These are phyloP conservation scores for Quercus ilex DNA, from an alignment of 306 rosid genomes.

Conservation along the genomic window DNA sequence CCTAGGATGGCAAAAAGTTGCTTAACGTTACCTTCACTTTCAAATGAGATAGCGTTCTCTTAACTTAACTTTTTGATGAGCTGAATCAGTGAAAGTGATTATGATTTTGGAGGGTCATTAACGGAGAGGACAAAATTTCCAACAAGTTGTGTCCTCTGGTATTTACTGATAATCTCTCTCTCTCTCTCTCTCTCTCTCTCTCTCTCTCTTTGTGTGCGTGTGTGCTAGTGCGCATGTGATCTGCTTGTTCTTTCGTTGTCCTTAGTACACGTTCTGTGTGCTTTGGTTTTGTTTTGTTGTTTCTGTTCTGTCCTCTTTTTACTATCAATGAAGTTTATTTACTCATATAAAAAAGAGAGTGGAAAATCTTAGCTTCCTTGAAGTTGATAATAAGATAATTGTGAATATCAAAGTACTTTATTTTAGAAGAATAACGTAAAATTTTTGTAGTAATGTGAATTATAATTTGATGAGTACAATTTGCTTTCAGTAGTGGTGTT, in stretches of 20 bases:
- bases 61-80: background rate
- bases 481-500: background rate
- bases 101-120: background rate
- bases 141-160: background rate
- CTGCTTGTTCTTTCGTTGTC: too few species aligned
- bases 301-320: too few species aligned
- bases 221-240: background rate
- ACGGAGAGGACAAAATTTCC: background rate
- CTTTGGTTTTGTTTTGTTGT: too few species aligned
- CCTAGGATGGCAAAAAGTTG: background rate
- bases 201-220: background rate
- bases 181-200: too few species aligned
- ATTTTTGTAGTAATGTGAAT: background rate
- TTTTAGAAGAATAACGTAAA: background rate
- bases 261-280: too few species aligned
- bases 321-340: too few species aligned
- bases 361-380: too few species aligned
- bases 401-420: background rate
- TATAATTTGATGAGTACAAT: background rate
- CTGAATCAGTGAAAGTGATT: background rate
- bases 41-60: background rate
- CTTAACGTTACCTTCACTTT: background rate
- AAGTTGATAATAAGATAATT: background rate
- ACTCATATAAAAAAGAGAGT: too few species aligned
- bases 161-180: background rate